Conservation (phyloP, 2,329 filamentous ascomycete species). For the Coniochaeta hoffmannii region DNA sequence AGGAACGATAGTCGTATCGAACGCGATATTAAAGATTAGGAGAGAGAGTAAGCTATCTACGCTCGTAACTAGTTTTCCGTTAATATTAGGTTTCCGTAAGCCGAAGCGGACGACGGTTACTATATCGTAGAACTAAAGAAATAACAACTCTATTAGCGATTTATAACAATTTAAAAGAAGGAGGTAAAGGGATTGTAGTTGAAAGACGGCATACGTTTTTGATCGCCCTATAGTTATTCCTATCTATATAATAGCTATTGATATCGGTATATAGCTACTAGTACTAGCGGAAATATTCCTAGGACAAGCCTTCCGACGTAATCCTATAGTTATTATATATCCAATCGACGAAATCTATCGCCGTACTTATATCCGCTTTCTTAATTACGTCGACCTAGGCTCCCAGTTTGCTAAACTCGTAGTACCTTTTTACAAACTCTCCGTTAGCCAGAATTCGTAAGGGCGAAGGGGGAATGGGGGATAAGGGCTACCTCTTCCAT, state of each 20-base stretch:
- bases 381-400: too few relatives aligned
- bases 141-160: too few relatives aligned
- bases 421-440: too few relatives aligned
- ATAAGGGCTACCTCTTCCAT: too few relatives aligned
- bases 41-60: slow-evolving; percentile 13
- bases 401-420: too few relatives aligned
- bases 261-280: slow-evolving; percentile 18
- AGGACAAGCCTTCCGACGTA: slow-evolving; percentile 12
- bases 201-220: slow-evolving; percentile 15
- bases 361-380: too few relatives aligned
- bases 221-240: slow-evolving; percentile 17
- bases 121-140: slow-evolving; percentile 12
- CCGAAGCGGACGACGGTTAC: slow-evolving; percentile 15
- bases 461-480: too few relatives aligned
- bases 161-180: background rate
- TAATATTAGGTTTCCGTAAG: slow-evolving; percentile 13
- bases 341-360: slow-evolving; percentile 17
- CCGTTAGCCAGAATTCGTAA: too few relatives aligned
- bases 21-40: slow-evolving; percentile 21
- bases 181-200: slow-evolving; percentile 6
- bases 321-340: slow-evolving; percentile 16
- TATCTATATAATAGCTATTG: slow-evolving; percentile 14
- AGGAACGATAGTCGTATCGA: slow-evolving; percentile 17
- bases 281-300: slow-evolving; percentile 20
- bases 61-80: slow-evolving; percentile 18